Percentiles rank a stretch among this genome's conserved stretches.
Evolutionary conservation across 108 stramenopile genomes (phyloP).

Genomic region (Asterionellopsis glacialis): DNA sequence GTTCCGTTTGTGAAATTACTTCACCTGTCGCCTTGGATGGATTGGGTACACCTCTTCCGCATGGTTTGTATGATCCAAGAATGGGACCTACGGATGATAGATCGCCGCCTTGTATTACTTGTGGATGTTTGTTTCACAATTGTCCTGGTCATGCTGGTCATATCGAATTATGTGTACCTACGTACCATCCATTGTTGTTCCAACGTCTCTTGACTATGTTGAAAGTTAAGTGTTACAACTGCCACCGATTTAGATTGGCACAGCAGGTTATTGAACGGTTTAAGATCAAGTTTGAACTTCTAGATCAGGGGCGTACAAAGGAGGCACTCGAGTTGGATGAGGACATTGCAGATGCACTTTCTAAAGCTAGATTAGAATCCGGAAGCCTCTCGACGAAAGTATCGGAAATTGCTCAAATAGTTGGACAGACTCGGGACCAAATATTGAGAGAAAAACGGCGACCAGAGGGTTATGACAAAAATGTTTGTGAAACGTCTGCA

Average conservation of each 20-base stretch:
- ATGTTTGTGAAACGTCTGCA: constrained; percentile 29
- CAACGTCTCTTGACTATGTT: constrained; percentile 65
- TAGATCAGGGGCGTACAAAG: constrained; percentile 41
- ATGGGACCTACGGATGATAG: constrained; percentile 74
- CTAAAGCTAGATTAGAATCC: constrained; percentile 6
- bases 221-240: constrained; percentile 88
- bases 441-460: background rate
- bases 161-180: constrained; percentile 93
- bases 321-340: constrained; percentile 71
- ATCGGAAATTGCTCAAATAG: background rate
- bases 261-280: constrained; percentile 29
- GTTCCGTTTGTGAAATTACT: constrained; percentile 88
- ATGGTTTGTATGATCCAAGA: constrained; percentile 92
- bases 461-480: background rate
- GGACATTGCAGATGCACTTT: constrained; percentile 11
- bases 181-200: constrained; percentile 95
- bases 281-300: constrained; percentile 58
- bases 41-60: constrained; percentile 73
- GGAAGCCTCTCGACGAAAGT: background rate
- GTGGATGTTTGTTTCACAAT: constrained; percentile 59
- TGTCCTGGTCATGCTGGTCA: constrained; percentile 98
- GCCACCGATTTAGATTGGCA: constrained; percentile 82
- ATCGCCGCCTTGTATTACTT: constrained; percentile 82
- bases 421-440: background rate
- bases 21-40: constrained; percentile 82